phyloP scores from a whole-genome alignment of 2,329 filamentous ascomycete genomes.

The Huntiella moniliformis region DNA sequence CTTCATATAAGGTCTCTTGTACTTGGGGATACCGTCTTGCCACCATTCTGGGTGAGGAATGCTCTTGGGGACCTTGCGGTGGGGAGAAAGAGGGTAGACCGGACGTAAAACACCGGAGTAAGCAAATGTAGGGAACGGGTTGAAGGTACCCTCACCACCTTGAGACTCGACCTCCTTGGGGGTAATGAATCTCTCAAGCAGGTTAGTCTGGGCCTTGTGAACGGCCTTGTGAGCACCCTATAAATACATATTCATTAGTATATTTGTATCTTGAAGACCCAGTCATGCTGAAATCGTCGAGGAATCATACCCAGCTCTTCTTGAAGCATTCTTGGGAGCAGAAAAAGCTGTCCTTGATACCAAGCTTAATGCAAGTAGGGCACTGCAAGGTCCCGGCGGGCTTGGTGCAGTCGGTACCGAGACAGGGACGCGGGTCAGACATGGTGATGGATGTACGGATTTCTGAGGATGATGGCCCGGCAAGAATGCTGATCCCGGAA shows the following conservation, averaged over 20 bases:
- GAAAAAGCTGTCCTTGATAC: slow-evolving; percentile 79
- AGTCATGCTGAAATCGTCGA: not conserved
- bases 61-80: slow-evolving; percentile 54
- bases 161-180: slow-evolving; percentile 79
- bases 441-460: slow-evolving; percentile 18
- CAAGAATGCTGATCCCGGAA: too few species aligned
- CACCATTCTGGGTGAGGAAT: slow-evolving; percentile 82
- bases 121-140: slow-evolving; percentile 76
- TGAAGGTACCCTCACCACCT: slow-evolving; percentile 75
- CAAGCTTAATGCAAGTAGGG: slow-evolving; percentile 82
- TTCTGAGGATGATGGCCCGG: too few species aligned
- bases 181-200: slow-evolving; percentile 54
- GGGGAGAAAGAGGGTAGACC: slow-evolving; percentile 64
- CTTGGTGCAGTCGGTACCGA: slow-evolving; percentile 68
- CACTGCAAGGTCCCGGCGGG: slow-evolving; percentile 77
- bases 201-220: slow-evolving; percentile 53
- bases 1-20: slow-evolving; percentile 40
- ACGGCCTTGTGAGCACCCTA: slow-evolving; percentile 33
- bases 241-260: slow-evolving; percentile 1
- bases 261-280: not conserved
- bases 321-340: slow-evolving; percentile 99
- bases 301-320: slow-evolving; percentile 70
- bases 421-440: slow-evolving; percentile 43
- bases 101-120: slow-evolving; percentile 71
- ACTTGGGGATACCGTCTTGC: slow-evolving; percentile 55